Evolutionary conservation across 83 land plant species (phyloP).

Genomic region (Picea abies): DNA sequence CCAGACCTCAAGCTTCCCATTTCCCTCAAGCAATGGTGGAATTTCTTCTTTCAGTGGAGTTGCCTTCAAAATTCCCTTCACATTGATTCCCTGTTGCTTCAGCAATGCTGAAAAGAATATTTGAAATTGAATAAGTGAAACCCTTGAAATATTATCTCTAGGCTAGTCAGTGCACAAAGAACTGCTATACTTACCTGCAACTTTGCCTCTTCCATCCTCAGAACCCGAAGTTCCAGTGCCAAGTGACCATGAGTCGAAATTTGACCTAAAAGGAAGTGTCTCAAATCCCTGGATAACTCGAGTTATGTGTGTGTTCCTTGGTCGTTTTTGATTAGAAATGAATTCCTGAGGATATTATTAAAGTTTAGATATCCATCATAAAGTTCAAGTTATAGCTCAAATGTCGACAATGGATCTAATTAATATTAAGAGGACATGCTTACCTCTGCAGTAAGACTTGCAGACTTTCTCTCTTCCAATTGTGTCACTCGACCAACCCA

Average conservation of each 20-base stretch:
- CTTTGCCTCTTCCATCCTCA: conserved; percentile 98
- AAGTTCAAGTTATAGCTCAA: background rate
- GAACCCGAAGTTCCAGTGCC: conserved; percentile 52
- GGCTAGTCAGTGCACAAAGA: background rate
- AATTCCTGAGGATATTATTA: conserved; percentile 47
- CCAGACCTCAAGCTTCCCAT: conserved; percentile 91
- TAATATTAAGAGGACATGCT: background rate
- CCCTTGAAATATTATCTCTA: background rate
- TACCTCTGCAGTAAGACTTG: conserved; percentile 83
- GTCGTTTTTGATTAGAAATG: conserved; percentile 51
- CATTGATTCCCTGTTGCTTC: conserved; percentile 95
- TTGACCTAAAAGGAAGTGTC: conserved; percentile 78
- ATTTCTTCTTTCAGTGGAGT: conserved; percentile 81
- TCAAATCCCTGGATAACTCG: conserved; percentile 96
- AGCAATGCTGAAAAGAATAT: conserved; percentile 59
- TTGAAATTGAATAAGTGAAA: background rate
- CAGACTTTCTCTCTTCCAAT: conserved; percentile 89
- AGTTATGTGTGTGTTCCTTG: conserved; percentile 71
- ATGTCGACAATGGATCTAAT: background rate
- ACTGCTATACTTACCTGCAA: conserved; percentile 68
- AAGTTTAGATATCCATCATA: background rate
- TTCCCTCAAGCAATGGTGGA: conserved; percentile 79
- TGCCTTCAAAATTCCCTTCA: conserved; percentile 72
- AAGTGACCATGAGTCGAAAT: conserved; percentile 92
- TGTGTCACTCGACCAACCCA: conserved; percentile 96